These are phyloP conservation scores for Suillus clintonianus DNA, from an alignment of 768 basidiomycete genomes.

Conservation along the genomic window DNA sequence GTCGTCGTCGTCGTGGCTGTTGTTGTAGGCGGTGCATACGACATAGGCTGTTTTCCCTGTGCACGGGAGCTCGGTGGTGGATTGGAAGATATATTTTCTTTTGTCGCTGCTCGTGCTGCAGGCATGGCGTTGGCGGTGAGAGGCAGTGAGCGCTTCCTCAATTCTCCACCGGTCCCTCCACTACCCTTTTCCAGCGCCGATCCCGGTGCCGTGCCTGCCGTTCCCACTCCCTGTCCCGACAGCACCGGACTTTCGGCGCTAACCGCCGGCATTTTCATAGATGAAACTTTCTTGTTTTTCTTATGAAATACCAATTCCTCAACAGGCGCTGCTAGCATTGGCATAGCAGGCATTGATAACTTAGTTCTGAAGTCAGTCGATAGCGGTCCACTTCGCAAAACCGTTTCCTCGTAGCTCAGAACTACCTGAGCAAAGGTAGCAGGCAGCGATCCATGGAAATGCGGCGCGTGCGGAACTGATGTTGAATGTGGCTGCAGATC, in stretches of 20 bases:
- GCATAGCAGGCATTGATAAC: slow-evolving; percentile 25
- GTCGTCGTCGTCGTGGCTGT: slow-evolving; percentile 19
- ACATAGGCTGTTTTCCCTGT: slow-evolving; percentile 92
- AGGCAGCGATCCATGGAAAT: slow-evolving; percentile 16
- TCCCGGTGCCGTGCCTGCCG: slow-evolving; percentile 34
- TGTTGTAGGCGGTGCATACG: slow-evolving; percentile 44
- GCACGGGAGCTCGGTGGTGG: slow-evolving; percentile 78
- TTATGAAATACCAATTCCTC: slow-evolving; percentile 26
- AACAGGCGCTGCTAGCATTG: slow-evolving; percentile 14
- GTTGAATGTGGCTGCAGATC: slow-evolving; percentile 27
- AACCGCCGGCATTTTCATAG: slow-evolving; percentile 31
- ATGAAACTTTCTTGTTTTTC: slow-evolving; percentile 45
- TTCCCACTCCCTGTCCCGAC: slow-evolving; percentile 12
- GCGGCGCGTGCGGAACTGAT: slow-evolving; percentile 15
- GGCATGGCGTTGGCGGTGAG: slow-evolving; percentile 45
- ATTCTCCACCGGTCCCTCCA: slow-evolving; percentile 31
- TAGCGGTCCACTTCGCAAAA: slow-evolving; percentile 17
- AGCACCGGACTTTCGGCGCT: slow-evolving; percentile 13
- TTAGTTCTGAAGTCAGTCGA: slow-evolving; percentile 24
- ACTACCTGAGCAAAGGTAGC: slow-evolving; percentile 39
- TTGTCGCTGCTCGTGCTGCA: slow-evolving; percentile 40
- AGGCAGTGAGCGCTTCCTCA: slow-evolving; percentile 39
- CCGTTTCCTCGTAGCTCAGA: slow-evolving; percentile 41
- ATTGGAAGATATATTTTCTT: slow-evolving; percentile 35
- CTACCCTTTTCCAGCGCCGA: slow-evolving; percentile 34